Conservation (phyloP, 148 eudicot genomes). For the Rhododendron ovatum region DNA sequence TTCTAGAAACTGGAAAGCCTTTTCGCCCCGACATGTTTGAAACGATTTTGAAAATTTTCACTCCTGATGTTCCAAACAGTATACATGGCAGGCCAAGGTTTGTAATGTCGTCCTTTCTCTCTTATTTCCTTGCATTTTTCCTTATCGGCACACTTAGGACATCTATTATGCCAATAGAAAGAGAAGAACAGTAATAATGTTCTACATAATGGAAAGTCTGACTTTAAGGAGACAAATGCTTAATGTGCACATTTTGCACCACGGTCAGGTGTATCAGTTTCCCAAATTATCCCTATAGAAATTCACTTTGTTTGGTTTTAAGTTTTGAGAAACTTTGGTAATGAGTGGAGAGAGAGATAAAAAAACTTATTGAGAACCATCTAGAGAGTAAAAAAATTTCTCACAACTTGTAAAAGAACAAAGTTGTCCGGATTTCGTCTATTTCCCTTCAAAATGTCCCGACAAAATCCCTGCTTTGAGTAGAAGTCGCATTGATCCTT, state of each 20-base stretch:
- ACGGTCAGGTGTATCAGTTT: not conserved
- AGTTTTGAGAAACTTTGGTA: too few species aligned
- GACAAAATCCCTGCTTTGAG: not conserved
- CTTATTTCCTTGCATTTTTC: not conserved
- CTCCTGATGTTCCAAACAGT: slow-evolving; percentile 73
- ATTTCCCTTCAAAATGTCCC: not conserved
- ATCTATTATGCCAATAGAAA: not conserved
- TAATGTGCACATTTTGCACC: not conserved
- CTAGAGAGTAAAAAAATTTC: too few species aligned
- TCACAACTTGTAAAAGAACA: too few species aligned
- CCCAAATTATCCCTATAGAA: not conserved
- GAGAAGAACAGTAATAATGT: not conserved
- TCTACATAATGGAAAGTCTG: not conserved
- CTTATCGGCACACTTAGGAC: not conserved
- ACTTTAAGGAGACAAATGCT: not conserved
- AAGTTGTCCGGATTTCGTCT: not conserved
- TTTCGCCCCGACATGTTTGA: slow-evolving; percentile 84
- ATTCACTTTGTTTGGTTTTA: too few species aligned
- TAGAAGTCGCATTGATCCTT: not conserved
- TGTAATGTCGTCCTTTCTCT: slow-evolving; percentile 2
- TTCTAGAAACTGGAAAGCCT: slow-evolving; percentile 63
- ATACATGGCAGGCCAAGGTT: slow-evolving; percentile 77
- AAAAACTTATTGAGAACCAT: too few species aligned
- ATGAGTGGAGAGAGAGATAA: too few species aligned
- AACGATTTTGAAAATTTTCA: slow-evolving; percentile 53